Percentiles rank a stretch among this genome's conserved stretches.
These are phyloP conservation scores for Fusarium tupiense DNA, from an alignment of 2,329 filamentous ascomycete genomes.

Conservation along the genomic window DNA sequence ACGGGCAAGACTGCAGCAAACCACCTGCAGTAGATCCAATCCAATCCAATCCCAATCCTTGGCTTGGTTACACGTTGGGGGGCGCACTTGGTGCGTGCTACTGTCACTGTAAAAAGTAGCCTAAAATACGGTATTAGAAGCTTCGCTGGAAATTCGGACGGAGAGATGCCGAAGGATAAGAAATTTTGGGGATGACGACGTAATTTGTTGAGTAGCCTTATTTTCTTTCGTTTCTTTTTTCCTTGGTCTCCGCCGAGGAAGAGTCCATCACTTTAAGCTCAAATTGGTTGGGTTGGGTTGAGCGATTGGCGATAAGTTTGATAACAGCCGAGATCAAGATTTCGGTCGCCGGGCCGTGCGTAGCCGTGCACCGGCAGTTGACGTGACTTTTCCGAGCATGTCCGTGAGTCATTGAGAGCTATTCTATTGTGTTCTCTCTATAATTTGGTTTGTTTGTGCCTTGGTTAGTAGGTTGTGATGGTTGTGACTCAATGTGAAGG, in stretches of 20 bases:
- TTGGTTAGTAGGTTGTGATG: not conserved
- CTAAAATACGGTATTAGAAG: not conserved
- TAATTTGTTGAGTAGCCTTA: constrained; percentile 28
- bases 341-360: constrained; percentile 26
- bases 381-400: constrained; percentile 22
- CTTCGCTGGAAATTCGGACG: constrained; percentile 5
- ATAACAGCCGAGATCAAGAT: constrained; percentile 8
- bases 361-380: constrained; percentile 29
- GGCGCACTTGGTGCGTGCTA: not conserved
- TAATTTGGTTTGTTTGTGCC: not conserved
- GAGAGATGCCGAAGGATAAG: constrained; percentile 26
- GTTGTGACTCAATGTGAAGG: not conserved
- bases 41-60: not conserved
- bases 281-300: constrained; percentile 20
- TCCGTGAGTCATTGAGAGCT: not conserved
- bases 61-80: constrained; percentile 11
- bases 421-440: not conserved
- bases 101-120: not conserved
- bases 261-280: constrained; percentile 14
- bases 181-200: constrained; percentile 3
- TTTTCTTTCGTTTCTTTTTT: not conserved
- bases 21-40: constrained; percentile 16
- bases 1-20: constrained; percentile 6
- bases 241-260: not conserved
- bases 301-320: constrained; percentile 12